Evolutionary conservation across 768 basidiomycete genomes (phyloP).

Genomic region (Melanogaster broomeanus): DNA sequence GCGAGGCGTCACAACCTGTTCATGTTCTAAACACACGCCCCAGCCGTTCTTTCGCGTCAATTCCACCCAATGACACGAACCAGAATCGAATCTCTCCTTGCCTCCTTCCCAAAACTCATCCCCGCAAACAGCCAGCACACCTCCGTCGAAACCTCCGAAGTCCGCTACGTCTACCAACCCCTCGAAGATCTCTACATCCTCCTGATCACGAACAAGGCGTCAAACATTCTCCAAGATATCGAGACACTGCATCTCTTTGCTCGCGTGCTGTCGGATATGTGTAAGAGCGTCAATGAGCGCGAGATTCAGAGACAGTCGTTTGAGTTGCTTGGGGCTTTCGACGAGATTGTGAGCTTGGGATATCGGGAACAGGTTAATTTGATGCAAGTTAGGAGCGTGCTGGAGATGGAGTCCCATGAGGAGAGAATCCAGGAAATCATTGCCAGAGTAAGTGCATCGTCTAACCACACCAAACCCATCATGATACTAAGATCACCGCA

Average conservation of each 20-base stretch:
- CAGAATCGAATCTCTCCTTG: slow-evolving; percentile 92
- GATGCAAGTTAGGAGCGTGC: slow-evolving; percentile 73
- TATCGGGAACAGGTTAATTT: slow-evolving; percentile 79
- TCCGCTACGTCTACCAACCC: slow-evolving; percentile 95
- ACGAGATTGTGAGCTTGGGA: slow-evolving; percentile 93
- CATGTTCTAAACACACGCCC: neutral
- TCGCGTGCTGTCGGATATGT: slow-evolving; percentile 90
- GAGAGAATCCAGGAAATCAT: slow-evolving; percentile 99
- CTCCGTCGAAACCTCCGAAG: slow-evolving; percentile 93
- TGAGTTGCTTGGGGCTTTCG: slow-evolving; percentile 92
- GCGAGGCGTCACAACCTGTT: slow-evolving; percentile 1
- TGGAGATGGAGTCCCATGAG: slow-evolving; percentile 92
- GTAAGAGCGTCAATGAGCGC: slow-evolving; percentile 81
- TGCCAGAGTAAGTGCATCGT: slow-evolving; percentile 62
- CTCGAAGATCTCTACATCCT: slow-evolving; percentile 97
- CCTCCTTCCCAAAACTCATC: slow-evolving; percentile 97
- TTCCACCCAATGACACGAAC: slow-evolving; percentile 92
- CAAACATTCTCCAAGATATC: slow-evolving; percentile 98
- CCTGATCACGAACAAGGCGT: slow-evolving; percentile 96
- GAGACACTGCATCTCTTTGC: slow-evolving; percentile 94
- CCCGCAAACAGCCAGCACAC: slow-evolving; percentile 94
- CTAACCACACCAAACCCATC: neutral
- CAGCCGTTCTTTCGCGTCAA: slow-evolving; percentile 95
- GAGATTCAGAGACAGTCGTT: slow-evolving; percentile 91
- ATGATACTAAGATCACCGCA: slow-evolving; percentile 29